Conservation (phyloP, 345 rosid genomes). For the Citrus reticulata region DNA sequence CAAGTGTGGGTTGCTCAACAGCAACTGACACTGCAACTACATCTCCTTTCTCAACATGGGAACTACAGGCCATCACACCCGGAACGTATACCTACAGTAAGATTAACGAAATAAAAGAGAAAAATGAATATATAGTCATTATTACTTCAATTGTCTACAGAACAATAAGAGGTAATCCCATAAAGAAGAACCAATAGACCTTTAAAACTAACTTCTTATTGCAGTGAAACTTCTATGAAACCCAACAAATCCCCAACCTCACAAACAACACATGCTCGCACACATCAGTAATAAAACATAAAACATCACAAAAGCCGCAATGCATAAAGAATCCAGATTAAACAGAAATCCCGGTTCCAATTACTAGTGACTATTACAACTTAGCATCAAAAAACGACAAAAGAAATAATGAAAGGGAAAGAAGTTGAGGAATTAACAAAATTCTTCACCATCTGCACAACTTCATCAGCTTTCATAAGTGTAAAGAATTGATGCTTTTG, state of each 20-base stretch:
- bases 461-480: not conserved
- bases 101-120: slow-evolving; percentile 15
- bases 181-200: not conserved
- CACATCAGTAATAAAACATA: not conserved
- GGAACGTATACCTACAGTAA: slow-evolving; percentile 82
- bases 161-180: not conserved
- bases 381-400: not conserved
- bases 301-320: not conserved
- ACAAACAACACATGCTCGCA: not conserved
- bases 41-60: slow-evolving; percentile 96
- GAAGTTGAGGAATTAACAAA: not conserved
- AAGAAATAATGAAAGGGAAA: not conserved
- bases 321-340: not conserved
- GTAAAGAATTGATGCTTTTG: not conserved
- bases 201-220: not conserved
- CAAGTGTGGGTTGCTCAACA: slow-evolving; percentile 61
- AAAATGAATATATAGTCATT: slow-evolving; percentile 2
- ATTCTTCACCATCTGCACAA: not conserved
- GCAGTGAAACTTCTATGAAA: not conserved
- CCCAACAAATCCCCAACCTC: not conserved
- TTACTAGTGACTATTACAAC: not conserved
- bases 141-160: not conserved
- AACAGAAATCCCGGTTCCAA: not conserved
- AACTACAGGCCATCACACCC: slow-evolving; percentile 94
- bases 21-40: slow-evolving; percentile 94